phyloP scores from a whole-genome alignment of 208 protist genomes.

The Acanthamoeba culbertsoni region DNA sequence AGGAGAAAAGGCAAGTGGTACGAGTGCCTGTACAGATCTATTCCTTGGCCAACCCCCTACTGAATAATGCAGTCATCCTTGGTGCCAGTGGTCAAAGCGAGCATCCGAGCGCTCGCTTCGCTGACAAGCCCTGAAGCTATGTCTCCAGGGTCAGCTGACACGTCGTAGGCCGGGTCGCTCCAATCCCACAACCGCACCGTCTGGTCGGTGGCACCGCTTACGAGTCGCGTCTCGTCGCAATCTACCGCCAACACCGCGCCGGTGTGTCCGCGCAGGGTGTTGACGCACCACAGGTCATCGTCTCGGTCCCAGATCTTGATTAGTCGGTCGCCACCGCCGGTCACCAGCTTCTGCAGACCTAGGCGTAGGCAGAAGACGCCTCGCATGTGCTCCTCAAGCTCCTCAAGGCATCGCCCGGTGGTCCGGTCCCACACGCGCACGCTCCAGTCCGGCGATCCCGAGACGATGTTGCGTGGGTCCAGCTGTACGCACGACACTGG shows the following conservation, averaged over 20 bases:
- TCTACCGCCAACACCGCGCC: not conserved
- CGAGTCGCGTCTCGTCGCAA: not conserved
- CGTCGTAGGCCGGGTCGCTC: not conserved
- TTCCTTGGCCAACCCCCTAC: not conserved
- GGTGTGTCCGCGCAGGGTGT: constrained; percentile 32
- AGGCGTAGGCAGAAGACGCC: constrained; percentile 2
- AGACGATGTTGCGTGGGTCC: not conserved
- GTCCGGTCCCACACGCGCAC: constrained; percentile 41
- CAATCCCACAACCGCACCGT: constrained; percentile 32
- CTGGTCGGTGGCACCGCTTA: not conserved
- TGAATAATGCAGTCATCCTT: not conserved
- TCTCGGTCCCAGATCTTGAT: constrained; percentile 42
- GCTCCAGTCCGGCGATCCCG: constrained; percentile 41
- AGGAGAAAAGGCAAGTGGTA: no score
- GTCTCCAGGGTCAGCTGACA: not conserved
- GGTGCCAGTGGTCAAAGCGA: not conserved
- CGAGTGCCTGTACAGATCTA: no score
- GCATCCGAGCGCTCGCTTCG: no score
- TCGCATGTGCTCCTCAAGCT: constrained; percentile 36
- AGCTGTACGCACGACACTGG: constrained; percentile 22
- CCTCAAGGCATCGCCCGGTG: constrained; percentile 7
- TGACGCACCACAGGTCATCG: constrained; percentile 58
- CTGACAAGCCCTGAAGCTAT: not conserved
- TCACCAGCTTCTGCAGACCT: constrained; percentile 38
- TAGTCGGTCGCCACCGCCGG: constrained; percentile 6